These are phyloP conservation scores for Alternaria sp. DNA, from an alignment of 2,329 filamentous ascomycete species.

Conservation along the genomic window DNA sequence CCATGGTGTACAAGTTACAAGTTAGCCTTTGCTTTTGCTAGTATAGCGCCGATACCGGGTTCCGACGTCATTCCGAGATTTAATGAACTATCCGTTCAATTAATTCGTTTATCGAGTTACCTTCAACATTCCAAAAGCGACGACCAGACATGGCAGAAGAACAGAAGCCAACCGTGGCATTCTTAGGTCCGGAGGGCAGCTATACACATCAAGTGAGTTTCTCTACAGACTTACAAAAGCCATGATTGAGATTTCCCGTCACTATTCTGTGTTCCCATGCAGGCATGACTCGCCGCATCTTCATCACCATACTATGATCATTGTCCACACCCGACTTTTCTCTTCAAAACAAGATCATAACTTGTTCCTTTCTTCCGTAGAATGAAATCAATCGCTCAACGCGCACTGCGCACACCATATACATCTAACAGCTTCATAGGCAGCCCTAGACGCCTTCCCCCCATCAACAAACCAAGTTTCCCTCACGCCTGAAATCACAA, in stretches of 20 bases:
- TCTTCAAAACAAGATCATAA: background rate
- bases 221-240: background rate
- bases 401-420: background rate
- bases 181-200: slow-evolving; percentile 70
- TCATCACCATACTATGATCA: background rate
- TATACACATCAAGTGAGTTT: slow-evolving; percentile 72
- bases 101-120: background rate
- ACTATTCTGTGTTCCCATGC: background rate
- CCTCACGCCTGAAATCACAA: slow-evolving; percentile 56
- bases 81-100: background rate
- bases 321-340: background rate
- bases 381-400: background rate
- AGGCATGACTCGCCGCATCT: background rate
- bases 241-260: background rate
- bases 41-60: slow-evolving; percentile 16
- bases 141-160: slow-evolving; percentile 20
- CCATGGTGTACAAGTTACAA: slow-evolving; percentile 1
- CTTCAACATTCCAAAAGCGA: background rate
- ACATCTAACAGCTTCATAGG: slow-evolving; percentile 51
- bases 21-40: background rate
- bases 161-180: slow-evolving; percentile 57
- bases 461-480: slow-evolving; percentile 30
- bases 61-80: slow-evolving; percentile 18
- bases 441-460: slow-evolving; percentile 61
- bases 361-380: background rate